These are phyloP conservation scores for Claviceps pazoutovae DNA, from an alignment of 2,329 filamentous ascomycete species.

Conservation along the genomic window DNA sequence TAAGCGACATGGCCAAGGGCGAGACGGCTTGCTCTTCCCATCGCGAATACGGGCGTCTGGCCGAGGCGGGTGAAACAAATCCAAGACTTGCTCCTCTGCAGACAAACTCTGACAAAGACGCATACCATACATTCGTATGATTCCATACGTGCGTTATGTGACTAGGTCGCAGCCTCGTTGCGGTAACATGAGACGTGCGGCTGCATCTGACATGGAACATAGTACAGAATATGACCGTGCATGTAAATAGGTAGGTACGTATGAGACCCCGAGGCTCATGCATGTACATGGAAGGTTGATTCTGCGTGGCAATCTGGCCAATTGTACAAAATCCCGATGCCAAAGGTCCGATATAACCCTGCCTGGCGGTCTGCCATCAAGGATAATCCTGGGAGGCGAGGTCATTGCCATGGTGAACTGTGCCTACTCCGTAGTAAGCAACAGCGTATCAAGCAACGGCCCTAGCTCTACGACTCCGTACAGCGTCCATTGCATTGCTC, in stretches of 20 bases:
- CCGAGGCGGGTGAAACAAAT: no score
- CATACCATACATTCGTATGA: no score
- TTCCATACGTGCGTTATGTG: no score
- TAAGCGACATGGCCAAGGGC: slow-evolving; percentile 9
- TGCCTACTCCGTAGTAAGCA: background rate
- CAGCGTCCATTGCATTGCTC: background rate
- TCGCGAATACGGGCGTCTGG: slow-evolving; percentile 1
- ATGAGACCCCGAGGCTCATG: background rate
- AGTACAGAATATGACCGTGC: no score
- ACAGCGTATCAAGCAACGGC: background rate
- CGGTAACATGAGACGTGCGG: no score
- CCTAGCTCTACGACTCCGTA: background rate
- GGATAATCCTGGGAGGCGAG: background rate
- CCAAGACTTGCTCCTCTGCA: no score
- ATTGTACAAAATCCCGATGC: background rate
- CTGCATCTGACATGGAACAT: no score
- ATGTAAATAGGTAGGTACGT: background rate
- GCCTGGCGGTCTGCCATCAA: background rate
- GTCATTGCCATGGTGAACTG: background rate
- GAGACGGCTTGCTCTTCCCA: slow-evolving; percentile 6
- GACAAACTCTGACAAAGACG: no score
- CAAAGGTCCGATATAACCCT: background rate
- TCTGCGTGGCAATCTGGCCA: background rate
- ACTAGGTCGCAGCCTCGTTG: no score
- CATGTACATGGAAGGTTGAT: background rate